A percentile compares a stretch with the other conserved stretches of the same genome.
Evolutionary conservation across 2,329 filamentous ascomycete species (phyloP).

Genomic region (Trichoderma koningii): DNA sequence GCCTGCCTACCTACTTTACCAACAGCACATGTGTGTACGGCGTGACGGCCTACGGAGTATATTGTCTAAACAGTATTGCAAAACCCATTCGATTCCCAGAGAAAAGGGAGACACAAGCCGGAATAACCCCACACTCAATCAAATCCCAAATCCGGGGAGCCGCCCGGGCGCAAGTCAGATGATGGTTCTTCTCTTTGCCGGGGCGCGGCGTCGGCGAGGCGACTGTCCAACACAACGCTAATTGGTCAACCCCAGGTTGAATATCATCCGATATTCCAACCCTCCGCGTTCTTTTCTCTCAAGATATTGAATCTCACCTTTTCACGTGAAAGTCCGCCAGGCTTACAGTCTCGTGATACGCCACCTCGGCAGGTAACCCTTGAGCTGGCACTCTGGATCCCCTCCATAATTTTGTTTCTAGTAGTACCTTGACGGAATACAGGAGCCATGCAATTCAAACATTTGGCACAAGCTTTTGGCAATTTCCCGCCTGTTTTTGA

Average conservation of each 20-base stretch:
- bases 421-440: too few relatives aligned
- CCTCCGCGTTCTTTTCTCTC: not conserved
- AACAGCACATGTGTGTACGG: not conserved
- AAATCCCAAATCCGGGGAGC: constrained; percentile 24
- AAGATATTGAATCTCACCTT: not conserved
- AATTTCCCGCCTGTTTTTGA: too few relatives aligned
- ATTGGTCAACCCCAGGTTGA: not conserved
- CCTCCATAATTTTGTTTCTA: too few relatives aligned
- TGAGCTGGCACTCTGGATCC: too few relatives aligned
- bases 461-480: not conserved
- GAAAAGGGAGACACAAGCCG: not conserved
- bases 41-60: too few relatives aligned
- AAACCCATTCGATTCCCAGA: not conserved
- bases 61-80: not conserved
- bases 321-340: constrained; percentile 9
- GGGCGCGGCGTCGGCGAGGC: constrained; percentile 1
- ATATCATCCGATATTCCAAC: not conserved
- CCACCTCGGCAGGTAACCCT: not conserved
- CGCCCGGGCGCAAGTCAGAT: constrained; percentile 23
- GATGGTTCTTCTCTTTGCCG: constrained; percentile 11
- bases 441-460: not conserved
- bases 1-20: too few relatives aligned
- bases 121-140: constrained; percentile 12
- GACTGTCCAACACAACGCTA: not conserved
- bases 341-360: not conserved